Conservation (phyloP, 2,329 filamentous ascomycete species). For the Orbilia brochopaga region DNA sequence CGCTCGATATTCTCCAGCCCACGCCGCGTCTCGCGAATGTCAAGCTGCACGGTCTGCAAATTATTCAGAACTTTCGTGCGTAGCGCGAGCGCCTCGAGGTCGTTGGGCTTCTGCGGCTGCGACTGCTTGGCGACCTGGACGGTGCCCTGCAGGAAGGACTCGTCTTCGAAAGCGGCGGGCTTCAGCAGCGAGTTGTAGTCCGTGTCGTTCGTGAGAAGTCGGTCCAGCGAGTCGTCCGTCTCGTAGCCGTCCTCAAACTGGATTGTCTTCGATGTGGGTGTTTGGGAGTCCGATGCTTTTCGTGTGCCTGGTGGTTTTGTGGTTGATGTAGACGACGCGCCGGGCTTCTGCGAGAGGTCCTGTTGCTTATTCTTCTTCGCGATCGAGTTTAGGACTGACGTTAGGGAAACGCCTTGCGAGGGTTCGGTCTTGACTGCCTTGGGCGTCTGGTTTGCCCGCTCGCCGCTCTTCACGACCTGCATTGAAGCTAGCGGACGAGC, state of each 20-base stretch:
- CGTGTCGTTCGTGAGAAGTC: conserved; percentile 39
- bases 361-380: conserved; percentile 19
- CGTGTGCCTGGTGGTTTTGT: conserved; percentile 9
- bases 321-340: conserved; percentile 5
- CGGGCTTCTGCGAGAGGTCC: neutral
- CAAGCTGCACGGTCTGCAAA: conserved; percentile 42
- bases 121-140: conserved; percentile 24
- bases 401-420: conserved; percentile 9
- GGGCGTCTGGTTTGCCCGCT: conserved; percentile 11
- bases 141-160: conserved; percentile 42
- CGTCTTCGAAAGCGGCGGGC: conserved; percentile 41
- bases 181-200: conserved; percentile 41
- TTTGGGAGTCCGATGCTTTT: conserved; percentile 25
- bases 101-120: conserved; percentile 10
- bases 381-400: conserved; percentile 12
- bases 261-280: conserved; percentile 24
- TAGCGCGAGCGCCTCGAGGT: conserved; percentile 36
- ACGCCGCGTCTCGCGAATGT: conserved; percentile 40
- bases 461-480: conserved; percentile 5
- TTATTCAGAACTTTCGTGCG: conserved; percentile 40
- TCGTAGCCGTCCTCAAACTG: conserved; percentile 47
- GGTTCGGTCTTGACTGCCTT: conserved; percentile 13
- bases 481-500: conserved; percentile 16
- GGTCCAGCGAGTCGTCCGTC: conserved; percentile 47
- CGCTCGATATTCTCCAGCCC: conserved; percentile 48